Conservation (phyloP, 345 rosid species). For the Turnera subulata region DNA sequence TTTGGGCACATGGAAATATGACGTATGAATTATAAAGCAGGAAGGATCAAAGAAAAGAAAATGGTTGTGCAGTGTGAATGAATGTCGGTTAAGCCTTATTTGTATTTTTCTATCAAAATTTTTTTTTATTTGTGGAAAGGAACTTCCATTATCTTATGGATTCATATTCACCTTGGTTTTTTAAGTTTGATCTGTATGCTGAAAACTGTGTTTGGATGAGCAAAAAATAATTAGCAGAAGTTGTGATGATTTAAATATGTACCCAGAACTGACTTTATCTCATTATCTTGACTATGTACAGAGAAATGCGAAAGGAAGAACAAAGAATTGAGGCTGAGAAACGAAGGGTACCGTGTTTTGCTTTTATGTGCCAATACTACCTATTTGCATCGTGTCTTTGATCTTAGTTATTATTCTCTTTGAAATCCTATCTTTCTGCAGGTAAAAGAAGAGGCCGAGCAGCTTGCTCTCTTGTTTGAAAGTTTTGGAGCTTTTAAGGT, state of each 20-base stretch:
- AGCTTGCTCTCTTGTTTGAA: constrained; percentile 75
- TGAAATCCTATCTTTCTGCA: constrained; percentile 21
- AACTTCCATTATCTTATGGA: not conserved
- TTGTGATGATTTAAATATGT: not conserved
- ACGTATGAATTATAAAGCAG: no score
- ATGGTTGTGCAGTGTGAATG: no score
- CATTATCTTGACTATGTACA: constrained; percentile 9
- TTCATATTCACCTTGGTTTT: not conserved
- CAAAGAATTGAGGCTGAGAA: constrained; percentile 94
- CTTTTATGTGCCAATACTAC: not conserved
- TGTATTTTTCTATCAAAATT: no score
- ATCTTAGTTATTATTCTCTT: not conserved
- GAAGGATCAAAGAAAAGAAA: no score
- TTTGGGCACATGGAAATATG: no score
- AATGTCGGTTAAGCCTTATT: no score
- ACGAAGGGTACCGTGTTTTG: constrained; percentile 50
- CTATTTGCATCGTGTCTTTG: not conserved
- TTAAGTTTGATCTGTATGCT: not conserved
- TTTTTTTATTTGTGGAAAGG: not conserved
- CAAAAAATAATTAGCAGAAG: not conserved
- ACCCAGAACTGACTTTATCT: not conserved
- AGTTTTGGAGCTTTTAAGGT: constrained; percentile 92
- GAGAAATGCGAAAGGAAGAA: constrained; percentile 82
- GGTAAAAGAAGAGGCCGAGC: constrained; percentile 95
- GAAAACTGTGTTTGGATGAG: not conserved